Percentiles rank a stretch among this genome's conserved stretches.
phyloP scores from a whole-genome alignment of 768 basidiomycete genomes.

The Suillus spraguei region DNA sequence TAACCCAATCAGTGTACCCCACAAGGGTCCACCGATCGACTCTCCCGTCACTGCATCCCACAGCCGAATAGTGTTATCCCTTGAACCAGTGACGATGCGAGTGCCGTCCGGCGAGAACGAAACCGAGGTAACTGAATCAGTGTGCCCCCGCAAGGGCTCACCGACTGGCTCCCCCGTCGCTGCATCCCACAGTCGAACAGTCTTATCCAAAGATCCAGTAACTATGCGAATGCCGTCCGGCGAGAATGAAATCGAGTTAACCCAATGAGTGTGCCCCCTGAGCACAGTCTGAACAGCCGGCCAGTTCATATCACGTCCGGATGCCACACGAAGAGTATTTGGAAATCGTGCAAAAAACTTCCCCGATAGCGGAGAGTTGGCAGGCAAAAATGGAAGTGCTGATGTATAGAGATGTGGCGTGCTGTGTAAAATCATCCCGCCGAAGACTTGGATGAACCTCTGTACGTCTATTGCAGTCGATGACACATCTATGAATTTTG shows the following conservation, averaged over 20 bases:
- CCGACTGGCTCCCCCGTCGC: background rate
- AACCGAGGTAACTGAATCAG: accelerated
- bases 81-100: background rate
- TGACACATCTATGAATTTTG: background rate
- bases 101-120: background rate
- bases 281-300: background rate
- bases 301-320: background rate
- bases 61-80: background rate
- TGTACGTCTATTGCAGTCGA: slow-evolving; percentile 10
- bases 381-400: slow-evolving; percentile 22
- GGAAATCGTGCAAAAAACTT: background rate
- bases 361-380: background rate
- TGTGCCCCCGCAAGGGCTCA: background rate
- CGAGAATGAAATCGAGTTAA: background rate
- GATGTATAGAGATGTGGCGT: slow-evolving; percentile 28
- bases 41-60: background rate
- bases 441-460: slow-evolving; percentile 20
- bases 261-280: background rate
- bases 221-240: background rate
- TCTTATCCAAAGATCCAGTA: background rate
- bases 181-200: background rate
- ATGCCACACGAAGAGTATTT: background rate
- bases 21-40: background rate
- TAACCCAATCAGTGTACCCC: no score
- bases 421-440: slow-evolving; percentile 15